Base-by-base conservation (phyloP, 1,284 basidiomycete genomes). In the Trametes sp. region DNA sequence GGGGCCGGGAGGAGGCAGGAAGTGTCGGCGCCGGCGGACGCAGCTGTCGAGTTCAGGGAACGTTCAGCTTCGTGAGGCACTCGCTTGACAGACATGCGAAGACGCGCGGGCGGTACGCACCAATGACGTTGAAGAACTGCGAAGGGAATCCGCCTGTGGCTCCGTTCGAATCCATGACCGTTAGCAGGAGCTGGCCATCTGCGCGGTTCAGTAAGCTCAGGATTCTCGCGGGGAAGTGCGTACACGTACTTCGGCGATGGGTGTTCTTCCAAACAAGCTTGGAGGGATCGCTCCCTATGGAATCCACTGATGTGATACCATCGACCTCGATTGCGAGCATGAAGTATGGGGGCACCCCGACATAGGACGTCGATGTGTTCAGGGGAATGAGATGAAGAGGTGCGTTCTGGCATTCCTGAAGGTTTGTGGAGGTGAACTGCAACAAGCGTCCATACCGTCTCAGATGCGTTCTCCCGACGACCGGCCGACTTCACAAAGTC, bases 311-410 rank as follows among this genome's bases (percentile, higher is more conserved):
- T 0, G 83, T 79, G 4, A 78, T 75, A 5, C 81, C 81, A 5
- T 75, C 75, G 8, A 75, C 57, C 36, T 79, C 78, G 57, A 81
- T 80, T 0, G 82, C 80, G 33, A 82, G 75, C 79, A 86, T 80
- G 69, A 81, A 84, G 65, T 80, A 87, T 1, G 83, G 84, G 3
- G 82, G 77, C 1, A 74, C 69, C 0, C 78, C 81, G 26, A 70
- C 31, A 19, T 50, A 52, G 2, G 64, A 44, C 16, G 61, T 54
- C 29, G 67, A 62, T 26, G 42, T 29, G 31, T 65, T 65, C 28
- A 70, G 48, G 0, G 68, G 52, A 35, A 67, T 56, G n/a, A 73
- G 61, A 1, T 55, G 35, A 26, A 75, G 48, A 13, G 58, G 36
- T 8, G 63, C 29, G 16, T 50, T 68, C 33, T 70, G 63, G 59